Evolutionary conservation across 768 basidiomycete genomes (phyloP).

Genomic region (Auriscalpium orientale): DNA sequence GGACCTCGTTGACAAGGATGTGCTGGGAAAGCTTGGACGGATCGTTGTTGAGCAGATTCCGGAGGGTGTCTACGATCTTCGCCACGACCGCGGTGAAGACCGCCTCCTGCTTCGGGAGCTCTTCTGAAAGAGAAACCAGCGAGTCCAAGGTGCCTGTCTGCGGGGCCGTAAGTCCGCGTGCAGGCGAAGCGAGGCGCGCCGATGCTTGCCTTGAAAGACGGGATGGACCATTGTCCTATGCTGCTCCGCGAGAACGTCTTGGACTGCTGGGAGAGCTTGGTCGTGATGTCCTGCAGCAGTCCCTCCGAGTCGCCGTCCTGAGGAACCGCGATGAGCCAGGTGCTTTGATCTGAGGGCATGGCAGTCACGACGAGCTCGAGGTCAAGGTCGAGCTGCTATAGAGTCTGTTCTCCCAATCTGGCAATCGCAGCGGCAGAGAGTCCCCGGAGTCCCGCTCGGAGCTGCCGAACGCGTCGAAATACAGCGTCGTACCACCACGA

Average conservation of each 20-base stretch:
- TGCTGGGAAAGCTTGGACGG: slow-evolving; percentile 68
- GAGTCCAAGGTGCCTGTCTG: slow-evolving; percentile 92
- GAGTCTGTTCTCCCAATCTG: neutral
- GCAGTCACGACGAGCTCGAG: neutral
- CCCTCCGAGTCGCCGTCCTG: slow-evolving; percentile 81
- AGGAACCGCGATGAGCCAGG: slow-evolving; percentile 87
- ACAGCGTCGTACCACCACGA: neutral
- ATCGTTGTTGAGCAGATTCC: slow-evolving; percentile 86
- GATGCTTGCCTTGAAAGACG: slow-evolving; percentile 77
- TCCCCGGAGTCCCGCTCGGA: neutral
- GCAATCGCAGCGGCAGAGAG: neutral
- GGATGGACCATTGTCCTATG: slow-evolving; percentile 64
- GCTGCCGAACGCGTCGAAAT: neutral
- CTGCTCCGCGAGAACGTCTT: slow-evolving; percentile 39
- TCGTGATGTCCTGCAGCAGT: slow-evolving; percentile 52
- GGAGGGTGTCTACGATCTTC: slow-evolving; percentile 90
- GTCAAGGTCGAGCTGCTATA: neutral
- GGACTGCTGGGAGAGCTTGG: slow-evolving; percentile 54
- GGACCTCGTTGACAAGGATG: slow-evolving; percentile 70
- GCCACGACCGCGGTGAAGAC: slow-evolving; percentile 84
- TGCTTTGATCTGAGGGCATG: slow-evolving; percentile 95
- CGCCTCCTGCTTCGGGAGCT: slow-evolving; percentile 84
- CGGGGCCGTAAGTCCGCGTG: neutral
- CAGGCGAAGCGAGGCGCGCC: neutral
- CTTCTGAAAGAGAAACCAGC: slow-evolving; percentile 84